A percentile compares a stretch with the other conserved stretches of the same genome.
These are phyloP conservation scores for Cylindrodendrum hubeiense DNA, from an alignment of 2,329 filamentous ascomycete genomes.

Conservation along the genomic window DNA sequence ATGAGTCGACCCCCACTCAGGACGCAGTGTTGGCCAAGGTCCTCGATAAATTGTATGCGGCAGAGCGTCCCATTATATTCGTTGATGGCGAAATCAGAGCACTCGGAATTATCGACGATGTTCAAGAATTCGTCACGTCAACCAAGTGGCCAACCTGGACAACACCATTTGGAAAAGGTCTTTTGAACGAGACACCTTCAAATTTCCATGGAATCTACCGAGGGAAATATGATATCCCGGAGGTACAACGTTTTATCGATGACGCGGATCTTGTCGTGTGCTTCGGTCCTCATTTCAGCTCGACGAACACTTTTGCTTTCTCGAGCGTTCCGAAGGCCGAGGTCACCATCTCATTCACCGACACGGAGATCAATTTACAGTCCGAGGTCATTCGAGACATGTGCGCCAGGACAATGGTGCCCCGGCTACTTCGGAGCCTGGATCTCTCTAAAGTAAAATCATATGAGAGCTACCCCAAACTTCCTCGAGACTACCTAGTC, in stretches of 20 bases:
- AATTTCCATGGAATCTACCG: constrained; percentile 64
- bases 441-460: constrained; percentile 37
- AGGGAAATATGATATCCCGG: constrained; percentile 52
- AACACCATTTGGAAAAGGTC: constrained; percentile 62
- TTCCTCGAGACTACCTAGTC: constrained; percentile 42
- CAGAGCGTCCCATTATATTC: constrained; percentile 63
- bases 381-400: constrained; percentile 48
- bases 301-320: constrained; percentile 58
- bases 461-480: constrained; percentile 43
- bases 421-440: constrained; percentile 37
- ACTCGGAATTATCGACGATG: constrained; percentile 54
- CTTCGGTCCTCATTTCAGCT: constrained; percentile 60
- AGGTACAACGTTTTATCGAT: constrained; percentile 52
- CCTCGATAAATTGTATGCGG: constrained; percentile 55
- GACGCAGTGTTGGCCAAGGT: constrained; percentile 49
- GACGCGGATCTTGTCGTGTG: constrained; percentile 58
- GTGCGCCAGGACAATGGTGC: constrained; percentile 34
- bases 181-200: constrained; percentile 60
- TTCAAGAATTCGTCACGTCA: constrained; percentile 56
- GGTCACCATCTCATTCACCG: constrained; percentile 49
- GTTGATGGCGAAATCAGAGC: constrained; percentile 64
- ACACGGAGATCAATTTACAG: constrained; percentile 48
- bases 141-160: constrained; percentile 63
- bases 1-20: constrained; percentile 33
- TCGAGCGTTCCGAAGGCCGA: constrained; percentile 52